Percentiles rank a stretch among this genome's conserved stretches.
Evolutionary conservation across 345 rosid genomes (phyloP).

Genomic region (Syzygium jambos): DNA sequence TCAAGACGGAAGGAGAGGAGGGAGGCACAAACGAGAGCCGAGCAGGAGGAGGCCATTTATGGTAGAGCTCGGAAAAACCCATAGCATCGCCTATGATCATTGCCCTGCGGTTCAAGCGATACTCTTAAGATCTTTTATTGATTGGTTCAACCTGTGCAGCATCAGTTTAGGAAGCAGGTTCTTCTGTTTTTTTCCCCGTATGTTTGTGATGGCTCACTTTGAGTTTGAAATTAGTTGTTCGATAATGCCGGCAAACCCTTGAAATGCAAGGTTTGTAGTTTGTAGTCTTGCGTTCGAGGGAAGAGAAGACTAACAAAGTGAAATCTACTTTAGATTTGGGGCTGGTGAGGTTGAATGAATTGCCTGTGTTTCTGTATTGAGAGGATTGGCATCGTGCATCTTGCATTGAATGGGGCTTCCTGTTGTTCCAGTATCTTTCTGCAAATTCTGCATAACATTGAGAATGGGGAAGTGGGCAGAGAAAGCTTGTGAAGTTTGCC

Average conservation of each 20-base stretch:
- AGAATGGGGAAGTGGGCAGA: neutral
- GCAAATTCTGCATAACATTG: neutral
- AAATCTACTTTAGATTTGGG: neutral
- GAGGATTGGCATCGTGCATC: neutral
- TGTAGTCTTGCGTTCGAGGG: neutral
- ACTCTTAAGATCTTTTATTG: neutral
- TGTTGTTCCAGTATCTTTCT: neutral
- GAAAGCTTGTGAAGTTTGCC: neutral
- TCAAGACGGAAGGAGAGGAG: constrained; percentile 27
- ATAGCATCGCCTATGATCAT: neutral
- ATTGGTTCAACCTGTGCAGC: neutral
- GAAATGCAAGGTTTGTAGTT: neutral
- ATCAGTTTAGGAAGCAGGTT: neutral
- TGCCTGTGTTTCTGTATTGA: neutral
- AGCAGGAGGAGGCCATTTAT: constrained; percentile 8
- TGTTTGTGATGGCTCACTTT: neutral
- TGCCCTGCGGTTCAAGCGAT: neutral
- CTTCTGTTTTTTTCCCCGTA: neutral
- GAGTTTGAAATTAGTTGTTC: neutral
- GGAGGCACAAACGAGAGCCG: constrained; percentile 27
- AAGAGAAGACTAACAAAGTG: neutral
- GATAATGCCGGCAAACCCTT: neutral
- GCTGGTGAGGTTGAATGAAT: no score
- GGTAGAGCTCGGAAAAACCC: constrained; percentile 1
- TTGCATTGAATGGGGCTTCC: neutral